These are phyloP conservation scores for Steccherinum ochraceum DNA, from an alignment of 768 basidiomycete species.

Conservation along the genomic window DNA sequence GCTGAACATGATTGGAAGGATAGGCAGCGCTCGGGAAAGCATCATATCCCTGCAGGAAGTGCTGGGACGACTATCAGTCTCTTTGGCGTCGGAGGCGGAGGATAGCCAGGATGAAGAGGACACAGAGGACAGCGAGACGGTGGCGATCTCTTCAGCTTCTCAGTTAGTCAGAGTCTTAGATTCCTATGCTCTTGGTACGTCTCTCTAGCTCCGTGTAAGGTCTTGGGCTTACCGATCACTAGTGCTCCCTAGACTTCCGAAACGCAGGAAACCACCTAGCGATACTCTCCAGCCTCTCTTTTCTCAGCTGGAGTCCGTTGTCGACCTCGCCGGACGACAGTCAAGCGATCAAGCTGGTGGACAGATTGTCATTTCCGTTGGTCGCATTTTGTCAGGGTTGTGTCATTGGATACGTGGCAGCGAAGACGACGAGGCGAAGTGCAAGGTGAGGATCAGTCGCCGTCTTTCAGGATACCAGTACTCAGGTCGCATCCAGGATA, in stretches of 20 bases:
- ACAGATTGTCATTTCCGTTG: conserved; percentile 4
- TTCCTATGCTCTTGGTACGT: conserved; percentile 17
- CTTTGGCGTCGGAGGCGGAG: background rate
- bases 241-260: conserved; percentile 5
- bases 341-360: conserved; percentile 5
- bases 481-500: too few species aligned
- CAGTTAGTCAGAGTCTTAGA: conserved; percentile 20
- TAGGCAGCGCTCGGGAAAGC: conserved; percentile 34
- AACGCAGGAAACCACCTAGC: conserved; percentile 5
- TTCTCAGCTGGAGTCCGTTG: conserved; percentile 10
- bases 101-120: conserved; percentile 18
- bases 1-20: conserved; percentile 23
- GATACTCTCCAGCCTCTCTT: conserved; percentile 12
- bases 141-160: conserved; percentile 1
- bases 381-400: conserved; percentile 4
- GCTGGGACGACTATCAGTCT: conserved; percentile 25
- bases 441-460: background rate
- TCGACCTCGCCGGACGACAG: conserved; percentile 3
- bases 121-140: conserved; percentile 4
- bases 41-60: conserved; percentile 35
- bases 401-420: too few species aligned
- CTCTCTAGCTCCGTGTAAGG: background rate
- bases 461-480: conserved; percentile 3
- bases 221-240: background rate
- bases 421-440: background rate